Percentiles rank a stretch among this genome's conserved stretches.
phyloP scores from a whole-genome alignment of 345 rosid species.

The Gossypium longicalyx region DNA sequence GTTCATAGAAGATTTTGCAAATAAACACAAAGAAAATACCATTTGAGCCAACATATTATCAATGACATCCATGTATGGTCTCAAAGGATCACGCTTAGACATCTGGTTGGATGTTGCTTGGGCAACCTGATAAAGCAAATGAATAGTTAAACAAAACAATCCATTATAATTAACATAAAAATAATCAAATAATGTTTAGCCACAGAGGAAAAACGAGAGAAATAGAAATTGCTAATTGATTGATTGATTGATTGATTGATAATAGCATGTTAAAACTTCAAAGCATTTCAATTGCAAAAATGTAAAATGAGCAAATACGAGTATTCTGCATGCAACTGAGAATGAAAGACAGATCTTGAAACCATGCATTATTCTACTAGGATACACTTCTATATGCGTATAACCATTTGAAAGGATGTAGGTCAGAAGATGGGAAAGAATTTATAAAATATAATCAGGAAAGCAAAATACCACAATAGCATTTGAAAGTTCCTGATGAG shows the following conservation, averaged over 20 bases:
- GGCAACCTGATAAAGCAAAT: conserved; percentile 70
- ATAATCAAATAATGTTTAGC: neutral
- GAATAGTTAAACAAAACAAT: conserved; percentile 11
- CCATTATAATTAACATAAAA: neutral
- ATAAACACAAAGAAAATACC: conserved; percentile 39
- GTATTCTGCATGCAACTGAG: neutral
- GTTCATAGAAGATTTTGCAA: neutral
- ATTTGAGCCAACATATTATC: conserved; percentile 79
- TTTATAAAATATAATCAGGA: neutral
- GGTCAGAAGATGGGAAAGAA: neutral
- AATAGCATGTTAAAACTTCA: neutral
- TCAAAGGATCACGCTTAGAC: conserved; percentile 98
- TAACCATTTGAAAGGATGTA: neutral
- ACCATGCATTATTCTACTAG: neutral
- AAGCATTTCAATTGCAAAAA: neutral
- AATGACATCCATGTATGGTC: conserved; percentile 94
- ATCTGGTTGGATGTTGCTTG: conserved; percentile 98
- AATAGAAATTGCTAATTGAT: neutral
- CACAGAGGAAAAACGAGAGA: neutral
- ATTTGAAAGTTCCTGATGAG: conserved; percentile 95
- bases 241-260: neutral
- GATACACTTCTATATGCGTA: neutral
- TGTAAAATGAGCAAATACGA: neutral
- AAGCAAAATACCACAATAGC: conserved; percentile 79
- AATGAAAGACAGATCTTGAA: neutral